Conservation (phyloP, 2,329 filamentous ascomycete genomes). For the Truncatella angustata region DNA sequence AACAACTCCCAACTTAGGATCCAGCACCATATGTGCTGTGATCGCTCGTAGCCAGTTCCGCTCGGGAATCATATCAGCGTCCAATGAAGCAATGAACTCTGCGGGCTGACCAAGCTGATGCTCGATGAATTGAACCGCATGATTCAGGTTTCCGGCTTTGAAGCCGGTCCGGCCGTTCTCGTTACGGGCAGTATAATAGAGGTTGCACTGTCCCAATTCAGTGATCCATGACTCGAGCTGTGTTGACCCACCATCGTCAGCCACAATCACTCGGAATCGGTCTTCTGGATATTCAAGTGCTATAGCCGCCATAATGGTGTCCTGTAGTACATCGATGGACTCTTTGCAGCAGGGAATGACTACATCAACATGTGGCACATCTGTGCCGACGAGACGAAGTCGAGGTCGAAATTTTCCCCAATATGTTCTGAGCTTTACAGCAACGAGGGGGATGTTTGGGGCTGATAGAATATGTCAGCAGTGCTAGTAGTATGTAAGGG, state of each 20-base stretch:
- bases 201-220: not conserved
- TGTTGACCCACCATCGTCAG: constrained; percentile 1
- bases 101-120: constrained; percentile 6
- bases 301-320: constrained; percentile 6
- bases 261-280: not conserved
- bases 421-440: no score
- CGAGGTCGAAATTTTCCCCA: no score
- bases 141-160: constrained; percentile 12
- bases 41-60: constrained; percentile 10
- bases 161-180: not conserved
- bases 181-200: constrained; percentile 8
- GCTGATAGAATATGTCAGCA: no score
- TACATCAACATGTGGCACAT: no score
- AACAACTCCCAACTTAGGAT: not conserved
- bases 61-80: constrained; percentile 11
- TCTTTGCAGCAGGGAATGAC: no score
- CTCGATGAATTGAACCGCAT: constrained; percentile 7
- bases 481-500: no score
- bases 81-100: constrained; percentile 4
- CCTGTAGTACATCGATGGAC: no score
- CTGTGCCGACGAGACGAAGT: no score
- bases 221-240: not conserved
- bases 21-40: not conserved
- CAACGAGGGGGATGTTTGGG: no score
- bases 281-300: constrained; percentile 5